phyloP scores from a whole-genome alignment of 1,139 yeast species.

The Barnettozyma hawaiiensis region DNA sequence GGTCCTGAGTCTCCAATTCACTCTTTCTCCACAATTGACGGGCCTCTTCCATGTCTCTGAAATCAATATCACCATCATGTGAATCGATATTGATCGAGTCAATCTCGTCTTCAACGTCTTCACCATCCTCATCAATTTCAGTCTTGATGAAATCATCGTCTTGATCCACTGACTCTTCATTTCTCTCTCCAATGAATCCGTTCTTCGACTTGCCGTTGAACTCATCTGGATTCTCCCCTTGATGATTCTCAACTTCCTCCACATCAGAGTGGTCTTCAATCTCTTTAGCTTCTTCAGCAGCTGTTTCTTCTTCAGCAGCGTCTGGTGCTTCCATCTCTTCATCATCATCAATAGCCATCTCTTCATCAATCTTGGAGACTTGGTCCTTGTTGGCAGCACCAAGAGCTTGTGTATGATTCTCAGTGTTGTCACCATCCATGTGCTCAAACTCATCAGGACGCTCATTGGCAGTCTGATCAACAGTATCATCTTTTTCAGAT shows the following conservation, averaged over 20 bases:
- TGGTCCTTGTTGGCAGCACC: conserved; percentile 87
- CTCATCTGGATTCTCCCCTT: conserved; percentile 36
- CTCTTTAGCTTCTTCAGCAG: conserved; percentile 20
- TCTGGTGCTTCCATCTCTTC: conserved; percentile 30
- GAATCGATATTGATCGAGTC: conserved; percentile 33
- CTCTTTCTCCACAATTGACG: conserved; percentile 76
- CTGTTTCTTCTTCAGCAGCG: conserved; percentile 24
- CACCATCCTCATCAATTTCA: conserved; percentile 30
- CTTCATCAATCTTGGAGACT: conserved; percentile 70
- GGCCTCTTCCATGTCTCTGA: conserved; percentile 58
- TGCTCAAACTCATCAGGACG: conserved; percentile 91
- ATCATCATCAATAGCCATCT: conserved; percentile 80
- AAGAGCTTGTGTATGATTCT: conserved; percentile 80
- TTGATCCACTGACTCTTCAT: conserved; percentile 27
- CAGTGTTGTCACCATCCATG: conserved; percentile 75
- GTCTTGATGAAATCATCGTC: conserved; percentile 34
- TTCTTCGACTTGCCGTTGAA: conserved; percentile 49
- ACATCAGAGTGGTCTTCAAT: conserved; percentile 29
- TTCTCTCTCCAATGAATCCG: conserved; percentile 48
- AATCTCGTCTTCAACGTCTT: conserved; percentile 32
- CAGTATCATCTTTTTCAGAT: conserved; percentile 38
- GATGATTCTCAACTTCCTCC: conserved; percentile 27
- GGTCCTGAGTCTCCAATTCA: conserved; percentile 77
- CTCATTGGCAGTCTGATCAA: conserved; percentile 51
- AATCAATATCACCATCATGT: conserved; percentile 29